Evolutionary conservation across 2,329 filamentous ascomycete genomes (phyloP), one percentile per base, ranked within the genome.

Genomic region (Trichoderma afroharzianum): DNA sequence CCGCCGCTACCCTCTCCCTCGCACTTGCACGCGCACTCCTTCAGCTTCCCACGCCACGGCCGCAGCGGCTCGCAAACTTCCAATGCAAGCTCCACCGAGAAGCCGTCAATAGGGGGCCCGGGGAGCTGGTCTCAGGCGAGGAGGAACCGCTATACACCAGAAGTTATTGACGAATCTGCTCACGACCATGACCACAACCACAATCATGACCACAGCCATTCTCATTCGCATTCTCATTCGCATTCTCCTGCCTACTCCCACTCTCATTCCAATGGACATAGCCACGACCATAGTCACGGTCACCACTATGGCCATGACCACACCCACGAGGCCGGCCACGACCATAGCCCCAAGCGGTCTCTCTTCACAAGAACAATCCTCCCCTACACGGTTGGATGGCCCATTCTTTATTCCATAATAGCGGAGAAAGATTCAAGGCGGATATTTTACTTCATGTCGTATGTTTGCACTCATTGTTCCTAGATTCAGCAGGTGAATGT

Each of bases 361-460:
- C 85, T 82, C 61, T 85, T 97, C 50, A 97, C 95, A 0, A 88
- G 86, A 15, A 87, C 91, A 70, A 80, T 98, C 4, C 85, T 98
- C n/a, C 86, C 87, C 0, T 86, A 88, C 69, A 91, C 91, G 12
- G 87, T 91, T 63, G 85, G 86, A 30, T 93, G 91, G 79, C 95
- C 95, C 0, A 86, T 98, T 39, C 77, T 98, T 21, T 91, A 98
- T 78, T 92, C 93, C 68, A 94, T 99, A 72, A 83, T 99, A 76
- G 89, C 91, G 15, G 95, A 98, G 78, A 94, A 94, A 77, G 95
- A 99, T 80, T 98, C 95, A 18, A 88, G 96, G 72, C 90, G 95
- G 58, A 98, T 99, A 74, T 97, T 97, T 76, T 99, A 99, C 82
- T 99, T 98, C 77, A 97, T 97, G 90, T 88, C 87, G 93, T 97